These are phyloP conservation scores for Cronartium quercuum DNA, from an alignment of 1,284 basidiomycete species.

Conservation along the genomic window DNA sequence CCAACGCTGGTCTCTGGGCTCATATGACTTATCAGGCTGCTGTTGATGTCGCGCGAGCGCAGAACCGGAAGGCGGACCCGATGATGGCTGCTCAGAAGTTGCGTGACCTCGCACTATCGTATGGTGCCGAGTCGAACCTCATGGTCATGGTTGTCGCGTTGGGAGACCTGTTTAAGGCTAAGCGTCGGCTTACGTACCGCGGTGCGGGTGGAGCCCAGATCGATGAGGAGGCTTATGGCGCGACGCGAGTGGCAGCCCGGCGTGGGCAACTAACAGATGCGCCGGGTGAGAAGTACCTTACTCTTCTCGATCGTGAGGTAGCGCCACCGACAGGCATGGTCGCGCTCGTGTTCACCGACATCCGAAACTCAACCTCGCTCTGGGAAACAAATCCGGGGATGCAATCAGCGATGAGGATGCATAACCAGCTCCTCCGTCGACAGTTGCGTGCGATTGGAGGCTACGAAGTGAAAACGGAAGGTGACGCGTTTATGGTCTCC, in stretches of 20 bases:
- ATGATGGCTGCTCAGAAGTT: conserved; percentile 98
- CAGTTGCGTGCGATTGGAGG: conserved; percentile 86
- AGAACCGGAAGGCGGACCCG: conserved; percentile 64
- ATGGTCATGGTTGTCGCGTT: conserved; percentile 98
- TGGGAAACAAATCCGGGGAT: conserved; percentile 98
- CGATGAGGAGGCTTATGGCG: conserved; percentile 42
- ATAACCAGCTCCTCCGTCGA: conserved; percentile 80
- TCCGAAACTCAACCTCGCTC: conserved; percentile 89
- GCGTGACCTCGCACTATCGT: conserved; percentile 92
- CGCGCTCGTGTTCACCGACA: conserved; percentile 96
- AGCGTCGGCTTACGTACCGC: conserved; percentile 50
- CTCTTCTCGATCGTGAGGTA: conserved; percentile 70
- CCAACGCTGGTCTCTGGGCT: conserved; percentile 88
- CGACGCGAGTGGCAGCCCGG: conserved; percentile 43
- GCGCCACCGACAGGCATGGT: conserved; percentile 80
- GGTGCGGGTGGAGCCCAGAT: conserved; percentile 47
- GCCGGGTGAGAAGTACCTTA: conserved; percentile 51
- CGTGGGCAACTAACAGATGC: conserved; percentile 44
- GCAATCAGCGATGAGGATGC: conserved; percentile 86
- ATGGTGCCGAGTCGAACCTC: conserved; percentile 85
- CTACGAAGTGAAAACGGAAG: conserved; percentile 99
- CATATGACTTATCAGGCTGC: conserved; percentile 91
- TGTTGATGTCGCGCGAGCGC: conserved; percentile 86
- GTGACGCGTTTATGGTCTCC: conserved; percentile 97
- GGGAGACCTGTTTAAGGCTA: conserved; percentile 65